phyloP scores from a whole-genome alignment of 441 rosid species.

The Bruguiera hainesii region DNA sequence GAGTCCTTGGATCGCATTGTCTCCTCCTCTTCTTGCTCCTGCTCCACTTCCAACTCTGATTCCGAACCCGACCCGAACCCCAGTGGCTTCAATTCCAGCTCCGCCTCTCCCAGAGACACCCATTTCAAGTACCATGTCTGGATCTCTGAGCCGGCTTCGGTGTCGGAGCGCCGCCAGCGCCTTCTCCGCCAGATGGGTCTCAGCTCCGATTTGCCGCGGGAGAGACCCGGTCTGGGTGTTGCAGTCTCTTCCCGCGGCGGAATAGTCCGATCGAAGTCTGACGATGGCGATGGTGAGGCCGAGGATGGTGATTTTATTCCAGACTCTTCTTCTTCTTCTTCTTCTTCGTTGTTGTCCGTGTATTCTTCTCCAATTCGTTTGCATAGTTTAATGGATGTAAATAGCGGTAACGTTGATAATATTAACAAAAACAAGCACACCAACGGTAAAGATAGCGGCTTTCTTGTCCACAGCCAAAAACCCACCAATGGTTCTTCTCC shows the following conservation, averaged over 20 bases:
- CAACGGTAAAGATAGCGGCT: slow-evolving; percentile 23
- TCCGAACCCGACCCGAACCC: slow-evolving; percentile 39
- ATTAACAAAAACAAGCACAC: slow-evolving; percentile 22
- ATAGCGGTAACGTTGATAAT: slow-evolving; percentile 19
- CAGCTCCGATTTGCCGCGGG: slow-evolving; percentile 43
- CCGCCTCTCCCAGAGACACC: slow-evolving; percentile 51
- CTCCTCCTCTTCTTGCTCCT: slow-evolving; percentile 57
- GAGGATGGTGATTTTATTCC: slow-evolving; percentile 27
- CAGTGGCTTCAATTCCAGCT: slow-evolving; percentile 22
- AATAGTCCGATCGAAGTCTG: slow-evolving; percentile 62
- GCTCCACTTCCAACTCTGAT: slow-evolving; percentile 47
- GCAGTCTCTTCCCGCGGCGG: slow-evolving; percentile 28
- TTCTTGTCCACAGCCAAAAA: slow-evolving; percentile 12
- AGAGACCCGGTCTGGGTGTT: slow-evolving; percentile 35
- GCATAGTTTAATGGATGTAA: slow-evolving; percentile 34
- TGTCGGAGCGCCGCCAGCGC: slow-evolving; percentile 75
- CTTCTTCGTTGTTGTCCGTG: slow-evolving; percentile 30
- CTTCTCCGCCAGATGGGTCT: slow-evolving; percentile 78
- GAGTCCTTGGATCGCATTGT: slow-evolving; percentile 89
- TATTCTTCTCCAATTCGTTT: slow-evolving; percentile 41
- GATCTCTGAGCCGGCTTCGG: slow-evolving; percentile 84
- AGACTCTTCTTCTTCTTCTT: slow-evolving; percentile 34
- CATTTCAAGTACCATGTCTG: slow-evolving; percentile 66
- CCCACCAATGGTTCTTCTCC: slow-evolving; percentile 4
- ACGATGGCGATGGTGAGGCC: slow-evolving; percentile 28